Evolutionary conservation across 1,284 basidiomycete species (phyloP).

Genomic region (Cryptococcus floricola): DNA sequence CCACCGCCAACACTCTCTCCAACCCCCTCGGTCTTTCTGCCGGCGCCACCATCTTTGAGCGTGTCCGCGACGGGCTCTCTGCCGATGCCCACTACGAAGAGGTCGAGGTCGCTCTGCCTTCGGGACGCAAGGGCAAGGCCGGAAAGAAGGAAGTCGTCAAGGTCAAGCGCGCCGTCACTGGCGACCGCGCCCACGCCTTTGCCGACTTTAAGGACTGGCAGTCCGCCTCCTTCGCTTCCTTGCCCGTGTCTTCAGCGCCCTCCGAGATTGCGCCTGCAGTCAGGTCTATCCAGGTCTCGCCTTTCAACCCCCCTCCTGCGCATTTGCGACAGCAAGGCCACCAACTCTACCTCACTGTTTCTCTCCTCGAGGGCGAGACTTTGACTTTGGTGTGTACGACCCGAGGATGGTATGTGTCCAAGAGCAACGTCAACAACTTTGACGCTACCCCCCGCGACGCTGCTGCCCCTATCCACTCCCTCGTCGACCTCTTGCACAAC

Average conservation of each 20-base stretch:
- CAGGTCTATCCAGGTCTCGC: conserved; percentile 53
- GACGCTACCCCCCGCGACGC: conserved; percentile 48
- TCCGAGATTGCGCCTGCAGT: conserved; percentile 46
- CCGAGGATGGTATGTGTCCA: conserved; percentile 56
- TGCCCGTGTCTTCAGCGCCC: conserved; percentile 43
- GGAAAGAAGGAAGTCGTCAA: conserved; percentile 40
- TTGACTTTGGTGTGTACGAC: conserved; percentile 54
- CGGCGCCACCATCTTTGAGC: conserved; percentile 53
- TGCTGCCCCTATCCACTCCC: conserved; percentile 48
- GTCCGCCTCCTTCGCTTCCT: conserved; percentile 32
- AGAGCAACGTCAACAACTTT: conserved; percentile 50
- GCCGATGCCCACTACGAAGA: conserved; percentile 33
- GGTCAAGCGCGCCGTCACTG: conserved; percentile 35
- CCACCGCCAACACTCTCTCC: conserved; percentile 45
- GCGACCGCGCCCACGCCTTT: conserved; percentile 46
- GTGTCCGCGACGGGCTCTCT: conserved; percentile 48
- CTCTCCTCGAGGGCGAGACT: conserved; percentile 56
- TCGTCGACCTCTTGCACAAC: conserved; percentile 55
- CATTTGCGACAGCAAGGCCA: conserved; percentile 55
- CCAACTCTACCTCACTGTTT: conserved; percentile 55
- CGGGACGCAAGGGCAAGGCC: conserved; percentile 32
- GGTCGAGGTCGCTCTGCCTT: conserved; percentile 29
- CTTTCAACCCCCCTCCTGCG: conserved; percentile 59
- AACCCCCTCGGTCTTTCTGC: conserved; percentile 50
- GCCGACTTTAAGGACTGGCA: conserved; percentile 44